Evolutionary conservation across 2,329 filamentous ascomycete genomes (phyloP).

Genomic region (Aspergillus jensenii): DNA sequence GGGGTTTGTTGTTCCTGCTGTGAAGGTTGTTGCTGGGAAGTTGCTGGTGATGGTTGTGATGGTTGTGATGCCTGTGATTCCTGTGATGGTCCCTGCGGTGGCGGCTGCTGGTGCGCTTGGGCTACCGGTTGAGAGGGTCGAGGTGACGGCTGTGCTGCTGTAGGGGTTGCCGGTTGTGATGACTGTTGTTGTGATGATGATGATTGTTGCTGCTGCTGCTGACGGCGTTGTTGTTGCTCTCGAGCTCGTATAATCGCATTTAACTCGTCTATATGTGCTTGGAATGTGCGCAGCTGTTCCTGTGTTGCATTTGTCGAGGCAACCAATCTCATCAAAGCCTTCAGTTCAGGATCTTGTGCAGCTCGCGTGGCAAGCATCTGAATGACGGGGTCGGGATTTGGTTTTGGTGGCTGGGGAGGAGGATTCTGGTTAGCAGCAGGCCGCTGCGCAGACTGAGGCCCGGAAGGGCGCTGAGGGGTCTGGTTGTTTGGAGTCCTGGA

Average conservation of each 20-base stretch:
- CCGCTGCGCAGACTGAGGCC: constrained; percentile 27
- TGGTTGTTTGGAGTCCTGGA: constrained; percentile 13
- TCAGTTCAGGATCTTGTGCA: constrained; percentile 49
- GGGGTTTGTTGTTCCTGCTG: constrained; percentile 15
- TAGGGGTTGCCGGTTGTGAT: constrained; percentile 16
- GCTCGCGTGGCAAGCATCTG: constrained; percentile 54
- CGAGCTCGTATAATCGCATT: constrained; percentile 50
- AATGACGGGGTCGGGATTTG: constrained; percentile 51
- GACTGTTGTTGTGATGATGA: constrained; percentile 28
- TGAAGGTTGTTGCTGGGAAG: constrained; percentile 10
- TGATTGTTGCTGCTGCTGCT: constrained; percentile 32
- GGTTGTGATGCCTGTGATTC: not conserved
- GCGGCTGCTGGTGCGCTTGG: constrained; percentile 11
- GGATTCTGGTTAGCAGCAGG: constrained; percentile 29
- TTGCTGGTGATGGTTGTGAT: constrained; percentile 12
- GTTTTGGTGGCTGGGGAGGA: constrained; percentile 40
- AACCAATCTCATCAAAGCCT: constrained; percentile 52
- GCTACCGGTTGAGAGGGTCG: constrained; percentile 17
- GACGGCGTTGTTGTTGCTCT: constrained; percentile 40
- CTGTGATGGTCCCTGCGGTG: no score
- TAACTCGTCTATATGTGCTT: constrained; percentile 52
- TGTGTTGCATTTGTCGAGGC: constrained; percentile 50
- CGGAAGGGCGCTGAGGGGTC: constrained; percentile 21
- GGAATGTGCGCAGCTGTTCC: constrained; percentile 50
- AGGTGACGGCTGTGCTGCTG: constrained; percentile 18